Evolutionary conservation across 192 early-diverging fungal genomes (phyloP).

Genomic region (Hyaloraphidium curvatum): DNA sequence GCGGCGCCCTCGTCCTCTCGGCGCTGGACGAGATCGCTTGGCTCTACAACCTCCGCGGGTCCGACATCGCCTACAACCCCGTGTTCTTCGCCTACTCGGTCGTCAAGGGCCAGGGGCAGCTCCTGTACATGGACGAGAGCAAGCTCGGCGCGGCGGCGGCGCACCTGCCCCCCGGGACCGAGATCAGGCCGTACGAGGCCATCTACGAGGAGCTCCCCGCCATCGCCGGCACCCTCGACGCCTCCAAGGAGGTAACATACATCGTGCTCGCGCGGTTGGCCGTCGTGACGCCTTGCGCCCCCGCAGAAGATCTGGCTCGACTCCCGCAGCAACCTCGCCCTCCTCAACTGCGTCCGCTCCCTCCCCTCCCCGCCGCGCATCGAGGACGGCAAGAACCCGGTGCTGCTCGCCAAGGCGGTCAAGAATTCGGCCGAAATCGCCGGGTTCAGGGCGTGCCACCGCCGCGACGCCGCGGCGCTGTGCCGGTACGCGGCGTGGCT

Average conservation of each 20-base stretch:
- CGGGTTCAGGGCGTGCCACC: slow-evolving; percentile 81
- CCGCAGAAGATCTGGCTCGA: slow-evolving; percentile 20
- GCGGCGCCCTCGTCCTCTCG: slow-evolving; percentile 59
- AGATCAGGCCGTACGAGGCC: slow-evolving; percentile 50
- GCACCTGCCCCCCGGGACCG: slow-evolving; percentile 37
- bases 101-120: slow-evolving; percentile 42
- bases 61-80: slow-evolving; percentile 87
- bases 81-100: slow-evolving; percentile 88
- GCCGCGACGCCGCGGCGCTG: slow-evolving; percentile 74
- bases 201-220: slow-evolving; percentile 55
- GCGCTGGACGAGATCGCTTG: slow-evolving; percentile 89
- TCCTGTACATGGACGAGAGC: slow-evolving; percentile 55
- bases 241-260: not conserved
- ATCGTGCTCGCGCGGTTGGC: too few species aligned
- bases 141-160: slow-evolving; percentile 45
- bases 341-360: slow-evolving; percentile 20
- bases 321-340: slow-evolving; percentile 44
- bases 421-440: slow-evolving; percentile 81
- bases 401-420: slow-evolving; percentile 70
- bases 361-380: slow-evolving; percentile 19
- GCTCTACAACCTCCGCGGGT: slow-evolving; percentile 93
- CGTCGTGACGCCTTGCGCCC: too few species aligned
- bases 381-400: slow-evolving; percentile 37
- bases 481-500: slow-evolving; percentile 77
- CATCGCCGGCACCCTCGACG: slow-evolving; percentile 14